Conservation (phyloP, 371 early-diverging fungal genomes). For the Globomyces sp. region DNA sequence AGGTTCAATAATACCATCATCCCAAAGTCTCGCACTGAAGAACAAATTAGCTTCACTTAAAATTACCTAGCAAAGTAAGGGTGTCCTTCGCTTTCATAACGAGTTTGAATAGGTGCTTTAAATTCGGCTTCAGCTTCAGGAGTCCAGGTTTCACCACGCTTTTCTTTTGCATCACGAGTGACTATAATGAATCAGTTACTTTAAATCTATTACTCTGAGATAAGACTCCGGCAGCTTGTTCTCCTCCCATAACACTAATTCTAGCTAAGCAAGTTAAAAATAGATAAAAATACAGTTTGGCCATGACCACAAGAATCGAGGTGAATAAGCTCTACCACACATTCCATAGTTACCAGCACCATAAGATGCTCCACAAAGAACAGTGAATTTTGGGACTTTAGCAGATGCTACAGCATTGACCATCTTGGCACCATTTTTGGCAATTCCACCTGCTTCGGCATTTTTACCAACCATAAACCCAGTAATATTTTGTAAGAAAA, state of each 20-base stretch:
- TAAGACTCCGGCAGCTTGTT: conserved; percentile 94
- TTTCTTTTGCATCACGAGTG: conserved; percentile 78
- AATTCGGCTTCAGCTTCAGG: conserved; percentile 73
- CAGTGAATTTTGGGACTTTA: conserved; percentile 93
- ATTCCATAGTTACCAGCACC: conserved; percentile 89
- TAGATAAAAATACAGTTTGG: conserved; percentile 55
- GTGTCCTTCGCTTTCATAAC: conserved; percentile 93
- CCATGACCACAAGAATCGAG: conserved; percentile 97
- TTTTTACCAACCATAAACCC: conserved; percentile 96
- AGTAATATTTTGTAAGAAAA: conserved; percentile 96
- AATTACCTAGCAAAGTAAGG: conserved; percentile 67
- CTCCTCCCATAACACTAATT: conserved; percentile 98
- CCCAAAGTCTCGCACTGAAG: conserved; percentile 77
- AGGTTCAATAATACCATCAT: conserved; percentile 96
- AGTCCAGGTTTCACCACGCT: conserved; percentile 76
- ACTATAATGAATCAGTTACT: neutral
- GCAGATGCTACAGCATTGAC: conserved; percentile 96
- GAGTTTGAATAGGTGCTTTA: conserved; percentile 80
- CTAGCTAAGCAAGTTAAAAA: conserved; percentile 39
- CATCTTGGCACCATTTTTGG: conserved; percentile 97
- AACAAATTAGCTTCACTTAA: neutral
- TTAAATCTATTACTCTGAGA: conserved; percentile 51
- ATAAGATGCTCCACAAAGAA: conserved; percentile 85
- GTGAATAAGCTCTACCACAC: conserved; percentile 95
- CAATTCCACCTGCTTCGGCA: conserved; percentile 94